Base-by-base conservation (phyloP, 805 yeast species). In the Kuraishia borneana region DNA sequence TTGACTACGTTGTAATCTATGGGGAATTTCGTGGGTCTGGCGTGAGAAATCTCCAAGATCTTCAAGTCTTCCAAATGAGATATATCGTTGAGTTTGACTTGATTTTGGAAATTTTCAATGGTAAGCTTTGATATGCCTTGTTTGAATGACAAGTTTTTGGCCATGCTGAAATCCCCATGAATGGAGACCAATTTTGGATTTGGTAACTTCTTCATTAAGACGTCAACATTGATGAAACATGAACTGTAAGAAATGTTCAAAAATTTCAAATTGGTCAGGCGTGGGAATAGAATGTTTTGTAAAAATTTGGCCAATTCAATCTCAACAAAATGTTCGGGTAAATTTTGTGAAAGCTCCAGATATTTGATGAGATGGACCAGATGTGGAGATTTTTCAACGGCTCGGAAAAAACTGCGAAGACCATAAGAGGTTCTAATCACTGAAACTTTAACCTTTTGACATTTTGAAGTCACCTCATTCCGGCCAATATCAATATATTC, bases 311-410 rank as follows among this genome's bases (percentile, higher is more conserved):
- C 33, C 3, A 42, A 32, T 17, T 50, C 53, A 29, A 47, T 28
- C 25, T 50, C 52, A 14, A 45, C 36, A 21, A 42, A 38, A 33
- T 42, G 39, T 18, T 50, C 51, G 3, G 54, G 53, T 25, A 50
- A 26, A 7, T 42, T 34, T 21, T 42, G 37, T 6, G 43, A 21
- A 3, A 50, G 31, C 34, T 42, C 50, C 2, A 50, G 30, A 18
- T 36, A 37, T 26, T 46, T 43, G 18, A 50, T 36, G 19, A 38
- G 33, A 2, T 25, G 14, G 1, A 40, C 35, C 27, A 45, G 29
- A 6, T 21, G 20, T 14, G 33, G 31, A 20, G 40, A 34, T 2
- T 19, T 30, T 2, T 18, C 20, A 8, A 48, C 18, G 5, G 50
- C 39, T 31, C 40, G 37, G 20, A 43, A 39, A 28, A 52, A 43